A percentile compares a stretch with the other conserved stretches of the same genome.
These are phyloP conservation scores for Neocatenulostroma microsporum DNA, from an alignment of 2,329 filamentous ascomycete genomes.

Conservation along the genomic window DNA sequence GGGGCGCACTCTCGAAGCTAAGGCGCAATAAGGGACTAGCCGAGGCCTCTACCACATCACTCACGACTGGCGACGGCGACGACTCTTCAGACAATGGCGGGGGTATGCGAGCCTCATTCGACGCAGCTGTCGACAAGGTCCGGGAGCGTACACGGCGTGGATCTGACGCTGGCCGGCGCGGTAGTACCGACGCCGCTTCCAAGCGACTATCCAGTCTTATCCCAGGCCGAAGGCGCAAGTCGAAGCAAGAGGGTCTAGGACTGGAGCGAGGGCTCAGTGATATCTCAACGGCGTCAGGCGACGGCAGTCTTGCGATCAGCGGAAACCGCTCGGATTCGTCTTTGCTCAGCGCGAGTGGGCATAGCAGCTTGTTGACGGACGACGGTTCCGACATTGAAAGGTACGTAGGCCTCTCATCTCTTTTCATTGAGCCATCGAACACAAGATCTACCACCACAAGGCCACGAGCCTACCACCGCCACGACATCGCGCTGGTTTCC, in stretches of 20 bases:
- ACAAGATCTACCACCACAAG: not conserved
- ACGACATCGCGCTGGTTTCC: too few species aligned
- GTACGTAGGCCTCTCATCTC: constrained; percentile 26
- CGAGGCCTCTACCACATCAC: constrained; percentile 24
- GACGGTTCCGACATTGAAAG: constrained; percentile 42
- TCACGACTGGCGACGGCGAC: constrained; percentile 21
- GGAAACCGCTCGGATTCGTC: constrained; percentile 24
- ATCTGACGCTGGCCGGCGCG: constrained; percentile 33
- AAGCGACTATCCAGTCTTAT: constrained; percentile 46
- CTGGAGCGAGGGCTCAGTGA: constrained; percentile 26
- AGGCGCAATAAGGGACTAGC: constrained; percentile 22
- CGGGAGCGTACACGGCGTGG: constrained; percentile 28
- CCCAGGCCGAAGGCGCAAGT: constrained; percentile 22
- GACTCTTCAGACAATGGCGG: constrained; percentile 14
- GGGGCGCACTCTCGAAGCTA: constrained; percentile 21
- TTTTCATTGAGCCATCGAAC: not conserved
- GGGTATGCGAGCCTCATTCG: constrained; percentile 28
- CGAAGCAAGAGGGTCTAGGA: constrained; percentile 13
- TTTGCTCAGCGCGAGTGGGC: constrained; percentile 37
- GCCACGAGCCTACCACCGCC: too few species aligned
- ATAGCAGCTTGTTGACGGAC: constrained; percentile 44
- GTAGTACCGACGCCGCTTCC: constrained; percentile 30
- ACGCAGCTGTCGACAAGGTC: constrained; percentile 35
- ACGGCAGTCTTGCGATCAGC: constrained; percentile 5
- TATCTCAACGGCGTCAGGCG: constrained; percentile 23